A percentile compares a stretch with the other conserved stretches of the same genome.
These are phyloP conservation scores for Daldinia caldariorum DNA, from an alignment of 495 filamentous ascomycete genomes.

Conservation along the genomic window DNA sequence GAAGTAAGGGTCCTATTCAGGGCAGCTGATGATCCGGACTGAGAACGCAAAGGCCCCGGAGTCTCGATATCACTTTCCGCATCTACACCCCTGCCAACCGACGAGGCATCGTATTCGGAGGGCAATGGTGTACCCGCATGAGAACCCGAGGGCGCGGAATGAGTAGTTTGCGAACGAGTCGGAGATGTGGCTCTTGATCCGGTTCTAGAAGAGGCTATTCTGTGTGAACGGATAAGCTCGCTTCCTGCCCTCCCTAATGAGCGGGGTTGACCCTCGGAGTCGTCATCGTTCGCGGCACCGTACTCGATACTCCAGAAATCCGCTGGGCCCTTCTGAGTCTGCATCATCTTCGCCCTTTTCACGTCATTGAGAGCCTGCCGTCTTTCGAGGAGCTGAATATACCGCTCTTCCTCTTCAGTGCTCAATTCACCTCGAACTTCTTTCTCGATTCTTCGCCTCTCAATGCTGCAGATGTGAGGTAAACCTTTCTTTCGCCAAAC, in stretches of 20 bases:
- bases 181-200: slow-evolving; percentile 56
- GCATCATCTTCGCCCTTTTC: slow-evolving; percentile 58
- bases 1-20: slow-evolving; percentile 83
- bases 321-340: slow-evolving; percentile 54
- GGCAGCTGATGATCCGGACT: slow-evolving; percentile 63
- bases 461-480: slow-evolving; percentile 80
- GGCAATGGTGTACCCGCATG: slow-evolving; percentile 56
- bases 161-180: slow-evolving; percentile 55
- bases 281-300: slow-evolving; percentile 72
- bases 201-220: slow-evolving; percentile 41
- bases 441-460: slow-evolving; percentile 79
- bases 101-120: slow-evolving; percentile 55
- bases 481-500: slow-evolving; percentile 88
- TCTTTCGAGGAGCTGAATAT: slow-evolving; percentile 64
- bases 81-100: slow-evolving; percentile 39
- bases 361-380: slow-evolving; percentile 66
- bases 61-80: slow-evolving; percentile 59
- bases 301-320: slow-evolving; percentile 85
- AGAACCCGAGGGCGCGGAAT: slow-evolving; percentile 57
- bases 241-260: slow-evolving; percentile 50
- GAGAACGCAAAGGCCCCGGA: slow-evolving; percentile 54
- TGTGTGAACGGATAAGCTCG: slow-evolving; percentile 32
- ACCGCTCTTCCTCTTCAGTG: slow-evolving; percentile 71
- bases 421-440: slow-evolving; percentile 70
- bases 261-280: slow-evolving; percentile 51